Conservation (phyloP, 2,329 filamentous ascomycete genomes). For the Colletotrichum gloeosporioides region DNA sequence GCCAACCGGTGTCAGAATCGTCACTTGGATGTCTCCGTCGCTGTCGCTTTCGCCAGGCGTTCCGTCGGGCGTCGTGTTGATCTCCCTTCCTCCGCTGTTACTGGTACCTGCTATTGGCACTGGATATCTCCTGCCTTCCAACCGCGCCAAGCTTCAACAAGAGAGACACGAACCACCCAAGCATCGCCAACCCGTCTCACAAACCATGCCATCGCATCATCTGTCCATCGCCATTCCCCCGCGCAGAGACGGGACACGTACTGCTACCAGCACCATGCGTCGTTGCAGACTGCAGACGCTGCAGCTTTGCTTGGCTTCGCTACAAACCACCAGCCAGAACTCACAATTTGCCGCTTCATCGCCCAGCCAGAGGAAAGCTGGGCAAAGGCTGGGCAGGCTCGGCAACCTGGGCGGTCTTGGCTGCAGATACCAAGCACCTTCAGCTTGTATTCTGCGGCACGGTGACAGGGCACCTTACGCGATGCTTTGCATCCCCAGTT, state of each 20-base stretch:
- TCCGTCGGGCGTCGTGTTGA: background rate
- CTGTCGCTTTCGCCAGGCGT: background rate
- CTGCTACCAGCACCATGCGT: background rate
- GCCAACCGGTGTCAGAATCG: conserved; percentile 9
- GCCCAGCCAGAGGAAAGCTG: background rate
- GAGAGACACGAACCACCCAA: background rate
- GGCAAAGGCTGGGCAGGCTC: conserved; percentile 6
- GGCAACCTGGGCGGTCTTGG: conserved; percentile 16
- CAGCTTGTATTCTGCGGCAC: background rate
- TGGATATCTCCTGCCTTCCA: background rate
- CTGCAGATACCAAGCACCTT: conserved; percentile 19
- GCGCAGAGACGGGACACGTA: background rate
- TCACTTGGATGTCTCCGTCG: background rate
- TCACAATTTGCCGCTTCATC: conserved; percentile 16
- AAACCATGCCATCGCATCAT: conserved; percentile 16
- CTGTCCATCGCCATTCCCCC: background rate
- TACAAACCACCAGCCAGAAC: background rate
- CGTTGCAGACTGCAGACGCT: background rate
- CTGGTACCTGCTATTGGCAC: background rate
- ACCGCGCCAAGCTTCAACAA: conserved; percentile 6
- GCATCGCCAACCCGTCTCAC: conserved; percentile 8
- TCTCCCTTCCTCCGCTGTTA: background rate
- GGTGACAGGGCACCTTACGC: background rate
- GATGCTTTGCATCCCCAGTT: background rate
- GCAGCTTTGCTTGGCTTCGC: background rate